Conservation (phyloP, 495 filamentous ascomycete species). For the Penicillium goetzii region DNA sequence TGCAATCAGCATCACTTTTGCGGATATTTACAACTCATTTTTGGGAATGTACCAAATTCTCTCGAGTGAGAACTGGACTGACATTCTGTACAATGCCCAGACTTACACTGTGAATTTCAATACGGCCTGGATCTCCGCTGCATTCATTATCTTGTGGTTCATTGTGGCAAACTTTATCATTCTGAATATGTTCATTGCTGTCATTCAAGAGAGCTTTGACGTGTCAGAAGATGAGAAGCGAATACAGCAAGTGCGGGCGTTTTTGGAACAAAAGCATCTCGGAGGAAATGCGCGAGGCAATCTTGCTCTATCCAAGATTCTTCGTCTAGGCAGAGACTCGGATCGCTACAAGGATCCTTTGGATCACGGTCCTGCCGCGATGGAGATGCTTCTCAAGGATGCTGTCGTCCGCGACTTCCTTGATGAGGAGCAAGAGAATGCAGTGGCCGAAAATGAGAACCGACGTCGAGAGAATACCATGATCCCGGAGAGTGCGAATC, state of each 20-base stretch:
- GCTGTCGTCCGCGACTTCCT: slow-evolving; percentile 93
- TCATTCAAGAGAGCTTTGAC: slow-evolving; percentile 99
- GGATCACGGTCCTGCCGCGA: slow-evolving; percentile 82
- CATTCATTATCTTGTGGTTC: slow-evolving; percentile 94
- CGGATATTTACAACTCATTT: slow-evolving; percentile 91
- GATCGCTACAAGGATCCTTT: slow-evolving; percentile 75
- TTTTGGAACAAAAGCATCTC: slow-evolving; percentile 88
- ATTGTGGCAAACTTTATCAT: slow-evolving; percentile 95
- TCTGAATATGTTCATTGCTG: slow-evolving; percentile 99
- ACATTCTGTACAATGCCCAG: slow-evolving; percentile 82
- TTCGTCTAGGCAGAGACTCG: slow-evolving; percentile 71
- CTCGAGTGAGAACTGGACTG: slow-evolving; percentile 97
- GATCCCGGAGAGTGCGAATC: slow-evolving; percentile 27
- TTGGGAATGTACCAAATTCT: slow-evolving; percentile 98
- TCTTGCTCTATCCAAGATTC: slow-evolving; percentile 84
- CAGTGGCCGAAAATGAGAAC: slow-evolving; percentile 29
- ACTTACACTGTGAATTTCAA: slow-evolving; percentile 59
- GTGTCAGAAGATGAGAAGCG: slow-evolving; percentile 99
- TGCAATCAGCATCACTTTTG: slow-evolving; percentile 71
- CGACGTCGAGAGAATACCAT: slow-evolving; percentile 32
- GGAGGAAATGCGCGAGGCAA: slow-evolving; percentile 65
- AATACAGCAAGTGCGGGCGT: slow-evolving; percentile 90
- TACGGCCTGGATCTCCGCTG: slow-evolving; percentile 91
- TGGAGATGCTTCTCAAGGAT: slow-evolving; percentile 95
- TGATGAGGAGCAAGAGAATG: slow-evolving; percentile 61